A percentile compares a stretch with the other conserved stretches of the same genome.
Evolutionary conservation across 768 basidiomycete species (phyloP).

Genomic region (Cyathus striatus): DNA sequence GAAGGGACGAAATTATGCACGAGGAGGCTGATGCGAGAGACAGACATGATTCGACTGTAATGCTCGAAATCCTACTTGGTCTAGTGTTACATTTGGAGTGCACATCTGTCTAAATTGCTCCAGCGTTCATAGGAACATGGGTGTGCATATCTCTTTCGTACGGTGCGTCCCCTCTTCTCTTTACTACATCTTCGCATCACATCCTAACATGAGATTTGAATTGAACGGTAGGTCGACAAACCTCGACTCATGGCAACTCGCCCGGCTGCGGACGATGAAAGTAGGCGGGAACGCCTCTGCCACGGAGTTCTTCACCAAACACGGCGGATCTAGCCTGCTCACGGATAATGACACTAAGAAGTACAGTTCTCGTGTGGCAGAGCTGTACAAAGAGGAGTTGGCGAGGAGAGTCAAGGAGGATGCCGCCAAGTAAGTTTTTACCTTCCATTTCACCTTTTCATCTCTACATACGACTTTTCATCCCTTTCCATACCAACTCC

Average conservation of each 20-base stretch:
- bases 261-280: constrained; percentile 93
- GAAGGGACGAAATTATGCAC: background rate
- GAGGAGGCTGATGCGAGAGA: background rate
- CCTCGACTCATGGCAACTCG: constrained; percentile 89
- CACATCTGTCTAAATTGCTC: constrained; percentile 99
- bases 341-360: constrained; percentile 78
- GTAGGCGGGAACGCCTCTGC: constrained; percentile 88
- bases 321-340: constrained; percentile 71
- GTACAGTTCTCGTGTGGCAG: constrained; percentile 80
- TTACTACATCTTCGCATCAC: background rate
- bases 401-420: constrained; percentile 79
- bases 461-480: too few species aligned
- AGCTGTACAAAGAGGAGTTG: constrained; percentile 90
- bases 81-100: constrained; percentile 92
- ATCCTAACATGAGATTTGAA: too few species aligned
- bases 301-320: constrained; percentile 84
- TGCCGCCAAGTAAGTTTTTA: constrained; percentile 43
- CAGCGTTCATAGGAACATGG: constrained; percentile 91
- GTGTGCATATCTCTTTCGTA: constrained; percentile 97
- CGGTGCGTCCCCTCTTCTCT: constrained; percentile 46
- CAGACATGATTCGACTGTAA: constrained; percentile 87
- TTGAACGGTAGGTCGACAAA: constrained; percentile 88
- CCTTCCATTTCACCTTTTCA: background rate
- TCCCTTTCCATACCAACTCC: too few species aligned
- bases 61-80: constrained; percentile 97